Base-by-base conservation (phyloP, 257 asterid genomes). In the Gardenia jasminoides region DNA sequence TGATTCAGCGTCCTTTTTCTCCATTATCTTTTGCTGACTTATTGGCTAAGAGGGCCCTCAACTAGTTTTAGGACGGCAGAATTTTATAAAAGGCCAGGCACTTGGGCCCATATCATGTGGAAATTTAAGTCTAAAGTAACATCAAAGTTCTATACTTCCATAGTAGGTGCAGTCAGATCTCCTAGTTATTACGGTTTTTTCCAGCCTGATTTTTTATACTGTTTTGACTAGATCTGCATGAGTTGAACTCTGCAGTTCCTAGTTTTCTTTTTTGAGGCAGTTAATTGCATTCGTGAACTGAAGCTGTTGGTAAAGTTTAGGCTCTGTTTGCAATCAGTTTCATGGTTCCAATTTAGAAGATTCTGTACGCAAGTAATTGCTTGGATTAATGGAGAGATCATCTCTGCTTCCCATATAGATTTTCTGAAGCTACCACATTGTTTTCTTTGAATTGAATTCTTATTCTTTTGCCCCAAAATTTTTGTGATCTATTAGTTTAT, bases 161-260 rank as follows among this genome's bases (percentile, higher is more conserved):
- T 64, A 54, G 82, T 64, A 54, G 82, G 56, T 78, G 67, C 76
- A 47, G 65, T 44, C 62, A 74, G 82, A 76, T 74, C 87, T 76
- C 72, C 62, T 70, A 74, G 78, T 76, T 78, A 26, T 66, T 73
- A 48, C 16, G 4, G 52, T 73, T 74, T 79, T 69, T 59, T n/a
- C 28, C 13, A 48, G 44, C 79, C 73, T 70, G 70, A n/a, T n/a
- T 76, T 44, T 43, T 58, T 5, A 61, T 73, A 47, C 19, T 39
- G 56, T n/a, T 47, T 82, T 82, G 79, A 61, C 72, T 83, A 77
- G 93, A 91, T 91, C 86, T 81, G 87, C 85, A 48, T 36, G 70
- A 24, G 16, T 59, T 64, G 39, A 56, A 58, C 69, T 47, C 59
- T 47, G 76, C 47, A 70, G 66, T 30, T 39, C 20, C 30, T 76